Percentiles rank a stretch among this genome's conserved stretches.
phyloP scores from a whole-genome alignment of 2,329 filamentous ascomycete species.

The Aciculosporium take region DNA sequence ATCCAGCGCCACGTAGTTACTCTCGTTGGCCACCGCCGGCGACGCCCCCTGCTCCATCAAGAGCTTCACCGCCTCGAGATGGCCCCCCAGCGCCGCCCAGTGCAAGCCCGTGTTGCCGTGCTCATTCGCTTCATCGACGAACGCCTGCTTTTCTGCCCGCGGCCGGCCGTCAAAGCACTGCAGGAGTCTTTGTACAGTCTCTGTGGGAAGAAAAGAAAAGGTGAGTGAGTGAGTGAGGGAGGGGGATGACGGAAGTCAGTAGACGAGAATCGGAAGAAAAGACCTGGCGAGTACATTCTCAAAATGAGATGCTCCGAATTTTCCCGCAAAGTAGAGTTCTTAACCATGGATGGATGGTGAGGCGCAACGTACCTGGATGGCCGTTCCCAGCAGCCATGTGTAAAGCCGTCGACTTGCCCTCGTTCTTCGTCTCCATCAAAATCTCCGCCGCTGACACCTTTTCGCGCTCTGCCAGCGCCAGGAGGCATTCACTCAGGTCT shows the following conservation, averaged over 20 bases:
- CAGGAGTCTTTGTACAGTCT: slow-evolving; percentile 30
- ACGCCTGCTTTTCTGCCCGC: slow-evolving; percentile 30
- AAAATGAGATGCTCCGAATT: too few relatives aligned
- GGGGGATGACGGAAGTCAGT: too few relatives aligned
- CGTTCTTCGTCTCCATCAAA: slow-evolving; percentile 55
- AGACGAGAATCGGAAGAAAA: too few relatives aligned
- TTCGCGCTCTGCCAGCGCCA: slow-evolving; percentile 47
- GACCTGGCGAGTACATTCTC: not conserved
- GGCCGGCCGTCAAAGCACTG: slow-evolving; percentile 26
- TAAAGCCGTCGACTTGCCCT: slow-evolving; percentile 63
- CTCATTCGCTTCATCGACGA: slow-evolving; percentile 57
- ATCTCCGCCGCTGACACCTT: slow-evolving; percentile 46
- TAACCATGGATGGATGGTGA: not conserved
- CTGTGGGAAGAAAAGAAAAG: too few relatives aligned
- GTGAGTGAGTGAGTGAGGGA: too few relatives aligned
- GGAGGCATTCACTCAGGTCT: slow-evolving; percentile 48
- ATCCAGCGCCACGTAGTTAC: slow-evolving; percentile 68
- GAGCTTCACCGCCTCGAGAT: slow-evolving; percentile 64
- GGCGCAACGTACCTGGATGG: slow-evolving; percentile 49
- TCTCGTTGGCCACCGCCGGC: slow-evolving; percentile 63
- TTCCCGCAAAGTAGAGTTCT: not conserved
- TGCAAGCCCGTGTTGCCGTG: slow-evolving; percentile 86
- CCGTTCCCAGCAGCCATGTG: slow-evolving; percentile 94
- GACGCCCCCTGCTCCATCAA: slow-evolving; percentile 66
- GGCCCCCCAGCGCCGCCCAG: slow-evolving; percentile 85